A percentile compares a stretch with the other conserved stretches of the same genome.
Evolutionary conservation across 345 rosid species (phyloP).

Genomic region (Syzygium jambos): DNA sequence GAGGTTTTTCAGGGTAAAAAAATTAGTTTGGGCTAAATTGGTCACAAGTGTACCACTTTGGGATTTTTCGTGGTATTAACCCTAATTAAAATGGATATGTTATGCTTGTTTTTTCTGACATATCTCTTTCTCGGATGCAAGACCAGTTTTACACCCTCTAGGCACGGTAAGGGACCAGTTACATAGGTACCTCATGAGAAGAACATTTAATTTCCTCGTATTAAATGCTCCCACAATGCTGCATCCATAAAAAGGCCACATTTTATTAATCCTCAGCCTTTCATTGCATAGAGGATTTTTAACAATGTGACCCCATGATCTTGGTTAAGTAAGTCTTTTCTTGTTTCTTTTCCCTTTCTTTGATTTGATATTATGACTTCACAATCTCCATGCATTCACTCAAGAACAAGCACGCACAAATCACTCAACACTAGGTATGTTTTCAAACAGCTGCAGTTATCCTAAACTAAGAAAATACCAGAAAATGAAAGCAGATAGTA

Average conservation of each 20-base stretch:
- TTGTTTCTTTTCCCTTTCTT: neutral
- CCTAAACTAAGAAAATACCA: neutral
- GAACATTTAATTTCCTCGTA: neutral
- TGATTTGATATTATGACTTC: neutral
- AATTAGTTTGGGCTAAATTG: no score
- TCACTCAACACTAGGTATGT: neutral
- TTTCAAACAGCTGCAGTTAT: neutral
- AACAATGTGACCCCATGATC: neutral
- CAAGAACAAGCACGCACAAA: neutral
- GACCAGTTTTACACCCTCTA: neutral
- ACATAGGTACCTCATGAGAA: neutral
- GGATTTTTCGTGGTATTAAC: no score
- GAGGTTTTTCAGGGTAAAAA: no score
- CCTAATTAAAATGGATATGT: neutral
- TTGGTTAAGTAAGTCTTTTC: neutral
- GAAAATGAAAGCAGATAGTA: conserved; percentile 8
- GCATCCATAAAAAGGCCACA: neutral
- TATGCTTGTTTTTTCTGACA: neutral
- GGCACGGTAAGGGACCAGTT: neutral
- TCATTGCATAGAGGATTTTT: neutral
- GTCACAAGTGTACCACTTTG: no score
- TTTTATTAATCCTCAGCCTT: neutral
- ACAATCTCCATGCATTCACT: neutral
- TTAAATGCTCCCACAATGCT: neutral
- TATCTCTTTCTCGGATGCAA: neutral